Evolutionary conservation across 305 asterid genomes (phyloP).

Genomic region (Fraxinus ornus): DNA sequence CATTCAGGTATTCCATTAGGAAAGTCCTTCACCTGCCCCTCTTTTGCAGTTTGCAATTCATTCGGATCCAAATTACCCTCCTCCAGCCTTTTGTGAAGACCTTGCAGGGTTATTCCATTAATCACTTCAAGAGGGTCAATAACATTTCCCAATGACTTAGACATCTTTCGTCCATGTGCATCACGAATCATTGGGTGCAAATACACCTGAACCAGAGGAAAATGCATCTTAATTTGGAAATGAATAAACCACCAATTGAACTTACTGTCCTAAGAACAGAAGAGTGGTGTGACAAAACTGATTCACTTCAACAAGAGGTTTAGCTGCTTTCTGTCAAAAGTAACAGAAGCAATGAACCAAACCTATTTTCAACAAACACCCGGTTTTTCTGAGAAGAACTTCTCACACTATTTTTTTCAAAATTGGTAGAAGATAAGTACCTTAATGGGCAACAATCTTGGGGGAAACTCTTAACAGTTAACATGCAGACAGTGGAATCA

Average conservation of each 20-base stretch:
- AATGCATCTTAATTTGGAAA: constrained; percentile 13
- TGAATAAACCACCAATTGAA: background rate
- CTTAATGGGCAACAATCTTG: background rate
- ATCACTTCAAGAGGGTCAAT: constrained; percentile 90
- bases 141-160: constrained; percentile 93
- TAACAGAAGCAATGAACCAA: background rate
- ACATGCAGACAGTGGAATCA: background rate
- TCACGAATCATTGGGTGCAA: constrained; percentile 96
- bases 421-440: background rate
- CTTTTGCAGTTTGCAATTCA: constrained; percentile 77
- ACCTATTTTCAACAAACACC: background rate
- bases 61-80: constrained; percentile 85
- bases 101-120: constrained; percentile 65
- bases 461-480: background rate
- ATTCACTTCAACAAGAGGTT: background rate
- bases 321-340: background rate
- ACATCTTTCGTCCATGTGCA: constrained; percentile 99
- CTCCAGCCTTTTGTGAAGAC: constrained; percentile 86
- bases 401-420: background rate
- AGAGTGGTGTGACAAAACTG: background rate
- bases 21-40: constrained; percentile 86
- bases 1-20: constrained; percentile 91
- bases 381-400: background rate
- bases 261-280: background rate
- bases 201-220: constrained; percentile 55